Base-by-base conservation (phyloP, 1,284 basidiomycete genomes). In the Apiotrichum brassicae region DNA sequence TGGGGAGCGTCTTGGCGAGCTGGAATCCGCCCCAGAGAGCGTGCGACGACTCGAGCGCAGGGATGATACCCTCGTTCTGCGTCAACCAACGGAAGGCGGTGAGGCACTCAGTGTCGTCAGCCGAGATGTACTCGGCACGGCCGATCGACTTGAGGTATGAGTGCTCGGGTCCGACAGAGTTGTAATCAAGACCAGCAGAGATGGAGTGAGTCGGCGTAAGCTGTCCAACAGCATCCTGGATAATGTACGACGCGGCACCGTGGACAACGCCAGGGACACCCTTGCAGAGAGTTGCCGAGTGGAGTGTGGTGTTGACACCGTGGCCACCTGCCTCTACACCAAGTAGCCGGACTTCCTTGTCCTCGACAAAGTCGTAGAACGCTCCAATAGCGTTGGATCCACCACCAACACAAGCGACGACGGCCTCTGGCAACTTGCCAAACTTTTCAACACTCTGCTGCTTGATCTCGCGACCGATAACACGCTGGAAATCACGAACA, bases 131-230 rank as follows among this genome's bases (percentile, higher is more conserved):
- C 69, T 97, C 89, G 0, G 92, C 95, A 47, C 95, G 78, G 16
- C 89, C 88, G 3, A 84, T 85, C 67, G 95, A 89, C 75, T 97
- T 97, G 68, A 99, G 77, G 85, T 86, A 95, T 42, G 93, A 86
- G 71, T 97, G 94, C 73, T 99, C 94, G 8, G 95, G 95, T 14
- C 95, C 95, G 46, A 98, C 95, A 69, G 55, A 76, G 66, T 64
- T 64, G 57, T 74, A 74, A 61, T 74, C 72, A 51, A 70, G 62
- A 50, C 72, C 95, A 44, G 95, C 94, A 62, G 87, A 92, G 73
- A 99, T 87, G 18, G 92, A 97, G 75, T 97, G 92, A 18, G 95
- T 97, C 72, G 97, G 92, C 60, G 86, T 83, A 66, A 99, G 93
- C 76, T 98, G 95, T 28, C 95, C 95, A 26, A 81, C 81, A 39